Percentiles rank a stretch among this genome's conserved stretches.
phyloP scores from a whole-genome alignment of 495 filamentous ascomycete species.

The Penicillium nucicola region DNA sequence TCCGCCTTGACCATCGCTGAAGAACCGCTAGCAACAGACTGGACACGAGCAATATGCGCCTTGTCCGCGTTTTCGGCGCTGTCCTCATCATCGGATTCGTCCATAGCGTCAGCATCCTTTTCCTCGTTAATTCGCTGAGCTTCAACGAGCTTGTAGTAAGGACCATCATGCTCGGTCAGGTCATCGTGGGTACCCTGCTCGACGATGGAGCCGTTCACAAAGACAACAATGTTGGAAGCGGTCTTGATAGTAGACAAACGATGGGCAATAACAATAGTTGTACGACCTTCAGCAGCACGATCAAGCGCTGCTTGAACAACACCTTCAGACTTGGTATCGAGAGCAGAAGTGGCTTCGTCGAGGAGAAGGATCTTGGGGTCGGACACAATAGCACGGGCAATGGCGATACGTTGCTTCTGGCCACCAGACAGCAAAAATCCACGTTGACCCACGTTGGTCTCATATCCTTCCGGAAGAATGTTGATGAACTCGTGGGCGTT shows the following conservation, averaged over 20 bases:
- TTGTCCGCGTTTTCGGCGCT: slow-evolving; percentile 16
- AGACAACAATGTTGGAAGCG: slow-evolving; percentile 94
- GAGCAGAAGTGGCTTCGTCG: slow-evolving; percentile 89
- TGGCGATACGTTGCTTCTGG: slow-evolving; percentile 91
- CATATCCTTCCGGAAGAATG: slow-evolving; percentile 80
- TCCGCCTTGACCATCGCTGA: slow-evolving; percentile 17
- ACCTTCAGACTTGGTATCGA: slow-evolving; percentile 95
- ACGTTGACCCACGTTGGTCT: slow-evolving; percentile 93
- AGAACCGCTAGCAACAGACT: slow-evolving; percentile 30
- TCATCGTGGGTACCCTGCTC: slow-evolving; percentile 83
- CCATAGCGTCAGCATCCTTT: slow-evolving; percentile 48
- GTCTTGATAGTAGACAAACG: slow-evolving; percentile 89
- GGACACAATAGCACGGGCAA: slow-evolving; percentile 85
- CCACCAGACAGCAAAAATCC: slow-evolving; percentile 91
- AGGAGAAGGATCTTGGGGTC: slow-evolving; percentile 95
- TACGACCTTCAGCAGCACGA: slow-evolving; percentile 81
- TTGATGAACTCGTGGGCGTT: slow-evolving; percentile 92
- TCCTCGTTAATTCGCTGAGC: slow-evolving; percentile 74
- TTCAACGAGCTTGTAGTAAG: slow-evolving; percentile 76
- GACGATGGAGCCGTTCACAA: slow-evolving; percentile 78
- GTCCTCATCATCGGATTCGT: slow-evolving; percentile 34
- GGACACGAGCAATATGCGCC: slow-evolving; percentile 25
- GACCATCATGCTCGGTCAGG: slow-evolving; percentile 54
- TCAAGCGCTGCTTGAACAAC: slow-evolving; percentile 93
- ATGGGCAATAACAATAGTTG: slow-evolving; percentile 95